Conservation (phyloP, 2,329 filamentous ascomycete genomes). For the Tolypocladium paradoxum region DNA sequence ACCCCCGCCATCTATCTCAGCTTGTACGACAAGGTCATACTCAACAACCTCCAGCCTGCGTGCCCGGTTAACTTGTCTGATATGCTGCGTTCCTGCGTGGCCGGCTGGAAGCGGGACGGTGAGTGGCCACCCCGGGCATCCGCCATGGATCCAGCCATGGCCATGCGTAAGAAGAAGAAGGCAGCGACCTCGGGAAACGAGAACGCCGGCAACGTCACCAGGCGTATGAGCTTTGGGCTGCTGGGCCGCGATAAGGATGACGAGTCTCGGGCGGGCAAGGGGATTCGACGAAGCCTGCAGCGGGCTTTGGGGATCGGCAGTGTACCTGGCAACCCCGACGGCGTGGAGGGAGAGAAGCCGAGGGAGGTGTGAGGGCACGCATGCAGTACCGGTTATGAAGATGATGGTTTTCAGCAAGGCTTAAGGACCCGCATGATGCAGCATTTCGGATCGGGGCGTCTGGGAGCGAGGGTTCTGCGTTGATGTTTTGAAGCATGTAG, state of each 20-base stretch:
- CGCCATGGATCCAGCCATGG: conserved; percentile 25
- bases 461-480: background rate
- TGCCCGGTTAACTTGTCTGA: conserved; percentile 82
- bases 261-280: conserved; percentile 21
- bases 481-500: background rate
- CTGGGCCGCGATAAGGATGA: conserved; percentile 30
- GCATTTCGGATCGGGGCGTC: background rate
- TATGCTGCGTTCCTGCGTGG: conserved; percentile 69
- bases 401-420: background rate
- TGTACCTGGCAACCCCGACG: background rate
- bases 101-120: conserved; percentile 86
- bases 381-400: background rate
- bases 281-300: conserved; percentile 34
- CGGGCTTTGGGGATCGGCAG: conserved; percentile 31
- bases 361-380: background rate
- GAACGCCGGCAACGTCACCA: conserved; percentile 17
- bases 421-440: background rate
- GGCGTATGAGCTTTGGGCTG: conserved; percentile 38
- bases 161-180: conserved; percentile 30
- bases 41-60: conserved; percentile 68
- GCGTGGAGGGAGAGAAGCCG: background rate
- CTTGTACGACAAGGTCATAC: conserved; percentile 82
- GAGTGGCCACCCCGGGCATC: conserved; percentile 67
- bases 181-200: conserved; percentile 11
- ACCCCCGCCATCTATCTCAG: conserved; percentile 62